Evolutionary conservation across 1,139 yeast genomes (phyloP).

Genomic region (Geotrichum aggregatum): DNA sequence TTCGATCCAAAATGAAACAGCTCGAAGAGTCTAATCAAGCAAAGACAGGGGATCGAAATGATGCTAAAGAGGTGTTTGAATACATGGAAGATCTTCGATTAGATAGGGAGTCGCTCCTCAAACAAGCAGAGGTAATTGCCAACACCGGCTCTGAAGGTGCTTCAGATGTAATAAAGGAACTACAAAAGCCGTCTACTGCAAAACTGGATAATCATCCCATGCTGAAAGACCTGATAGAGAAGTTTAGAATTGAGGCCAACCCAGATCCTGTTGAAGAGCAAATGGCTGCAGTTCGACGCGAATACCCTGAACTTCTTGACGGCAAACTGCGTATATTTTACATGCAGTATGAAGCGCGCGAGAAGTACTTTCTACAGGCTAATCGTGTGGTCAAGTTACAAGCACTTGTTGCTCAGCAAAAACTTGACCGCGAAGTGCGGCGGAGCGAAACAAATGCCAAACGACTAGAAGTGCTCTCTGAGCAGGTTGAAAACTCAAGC

Average conservation of each 20-base stretch:
- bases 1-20: neutral
- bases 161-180: neutral
- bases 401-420: neutral
- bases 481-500: constrained; percentile 21
- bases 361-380: constrained; percentile 21
- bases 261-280: constrained; percentile 2
- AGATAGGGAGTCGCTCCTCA: neutral
- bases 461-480: constrained; percentile 21
- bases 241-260: constrained; percentile 2
- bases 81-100: neutral
- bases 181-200: neutral
- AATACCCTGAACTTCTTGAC: constrained; percentile 13
- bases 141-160: neutral
- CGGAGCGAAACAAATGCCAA: constrained; percentile 11
- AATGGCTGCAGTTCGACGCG: constrained; percentile 8
- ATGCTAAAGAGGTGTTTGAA: neutral
- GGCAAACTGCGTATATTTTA: constrained; percentile 20
- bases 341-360: constrained; percentile 23
- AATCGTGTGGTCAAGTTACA: constrained; percentile 22
- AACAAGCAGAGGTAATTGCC: neutral
- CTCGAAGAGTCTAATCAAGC: neutral
- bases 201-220: constrained; percentile 12
- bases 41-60: neutral
- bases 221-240: constrained; percentile 8
- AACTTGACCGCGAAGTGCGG: constrained; percentile 2